Percentiles rank a stretch among this genome's conserved stretches.
These are phyloP conservation scores for Articulospora tetracladia DNA, from an alignment of 495 filamentous ascomycete species.

Conservation along the genomic window DNA sequence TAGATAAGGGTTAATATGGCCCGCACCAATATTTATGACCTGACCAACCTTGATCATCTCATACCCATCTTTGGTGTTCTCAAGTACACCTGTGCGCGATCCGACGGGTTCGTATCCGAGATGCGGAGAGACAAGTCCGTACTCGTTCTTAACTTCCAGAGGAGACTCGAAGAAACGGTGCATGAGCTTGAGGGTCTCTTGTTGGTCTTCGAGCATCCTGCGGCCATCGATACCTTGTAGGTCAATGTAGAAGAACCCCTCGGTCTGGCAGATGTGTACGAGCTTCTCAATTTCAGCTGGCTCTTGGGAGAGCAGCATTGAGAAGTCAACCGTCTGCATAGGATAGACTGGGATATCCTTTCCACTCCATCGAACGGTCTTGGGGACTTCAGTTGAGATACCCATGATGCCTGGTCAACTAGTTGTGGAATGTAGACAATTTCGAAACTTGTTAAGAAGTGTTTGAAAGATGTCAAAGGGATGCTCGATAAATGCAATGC, in stretches of 20 bases:
- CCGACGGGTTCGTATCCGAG: slow-evolving; percentile 50
- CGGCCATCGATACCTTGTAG: slow-evolving; percentile 43
- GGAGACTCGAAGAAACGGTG: slow-evolving; percentile 46
- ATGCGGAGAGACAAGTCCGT: slow-evolving; percentile 41
- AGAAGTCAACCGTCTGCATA: slow-evolving; percentile 45
- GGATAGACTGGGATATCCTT: slow-evolving; percentile 47
- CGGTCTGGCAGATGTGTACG: slow-evolving; percentile 40
- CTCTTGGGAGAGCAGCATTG: slow-evolving; percentile 43
- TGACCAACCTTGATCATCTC: slow-evolving; percentile 48
- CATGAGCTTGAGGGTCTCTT: slow-evolving; percentile 47
- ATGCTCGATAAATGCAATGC: not conserved
- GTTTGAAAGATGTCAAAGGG: slow-evolving; percentile 1
- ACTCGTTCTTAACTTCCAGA: slow-evolving; percentile 46
- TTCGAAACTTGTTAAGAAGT: not conserved
- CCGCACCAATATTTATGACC: not conserved
- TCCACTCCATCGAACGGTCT: slow-evolving; percentile 46
- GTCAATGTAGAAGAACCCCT: slow-evolving; percentile 56
- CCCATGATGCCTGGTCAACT: slow-evolving; percentile 32
- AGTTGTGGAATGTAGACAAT: not conserved
- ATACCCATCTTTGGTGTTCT: slow-evolving; percentile 47
- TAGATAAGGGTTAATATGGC: slow-evolving; percentile 10
- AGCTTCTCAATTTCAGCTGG: slow-evolving; percentile 45
- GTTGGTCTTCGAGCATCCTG: slow-evolving; percentile 40
- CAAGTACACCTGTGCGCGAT: slow-evolving; percentile 42
- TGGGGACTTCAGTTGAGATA: slow-evolving; percentile 33